Base-by-base conservation (phyloP, 1,139 yeast species). In the Taphrina wiesneri region DNA sequence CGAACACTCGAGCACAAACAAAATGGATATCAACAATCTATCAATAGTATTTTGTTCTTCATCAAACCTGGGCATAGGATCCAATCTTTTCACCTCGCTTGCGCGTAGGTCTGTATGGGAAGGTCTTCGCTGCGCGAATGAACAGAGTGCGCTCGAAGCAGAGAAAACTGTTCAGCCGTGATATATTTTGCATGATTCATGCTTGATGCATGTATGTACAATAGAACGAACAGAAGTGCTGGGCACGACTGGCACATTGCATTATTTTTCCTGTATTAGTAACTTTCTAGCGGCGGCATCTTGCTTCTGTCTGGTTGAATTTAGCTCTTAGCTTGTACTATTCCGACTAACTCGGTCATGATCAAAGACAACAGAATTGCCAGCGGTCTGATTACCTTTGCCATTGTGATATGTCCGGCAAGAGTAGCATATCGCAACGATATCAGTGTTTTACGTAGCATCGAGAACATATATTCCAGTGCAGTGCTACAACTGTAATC, bases 1-100 rank as follows among this genome's bases (percentile, higher is more conserved):
- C 13, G 67, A 65, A 34, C 47, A 41, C 41, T 41, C 51, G 15
- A 25, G 43, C 34, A 32, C 28, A 25, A 75, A 75, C 68, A 70
- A 71, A 46, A 75, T 75, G 77, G 68, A 74, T 15, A 56, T 72
- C 23, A 56, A 71, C 17, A 74, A 73, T 60, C 68, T 75, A 56
- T 71, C 75, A 1, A 68, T 74, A 15, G 71, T 74, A 13, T 70
- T 75, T 43, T 73, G 76, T 43, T 76, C 76, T 6, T 60, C 64
- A 19, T 39, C 57, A 19, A 60, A 60, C 32, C 52, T 60, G 1
- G 64, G 64, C 43, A 60, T 60, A 11, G 64, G 64, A 3, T 41
- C 64, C 15, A 60, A 60, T 23, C 41, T 60, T 15, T 53, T 60
- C 52, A 60, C 41, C 9, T 11, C 34, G 5, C 57, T 60, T 13